Percentiles rank a stretch among this genome's conserved stretches.
Evolutionary conservation across 2,329 filamentous ascomycete genomes (phyloP).

Genomic region (Trichoderma semiorbis): DNA sequence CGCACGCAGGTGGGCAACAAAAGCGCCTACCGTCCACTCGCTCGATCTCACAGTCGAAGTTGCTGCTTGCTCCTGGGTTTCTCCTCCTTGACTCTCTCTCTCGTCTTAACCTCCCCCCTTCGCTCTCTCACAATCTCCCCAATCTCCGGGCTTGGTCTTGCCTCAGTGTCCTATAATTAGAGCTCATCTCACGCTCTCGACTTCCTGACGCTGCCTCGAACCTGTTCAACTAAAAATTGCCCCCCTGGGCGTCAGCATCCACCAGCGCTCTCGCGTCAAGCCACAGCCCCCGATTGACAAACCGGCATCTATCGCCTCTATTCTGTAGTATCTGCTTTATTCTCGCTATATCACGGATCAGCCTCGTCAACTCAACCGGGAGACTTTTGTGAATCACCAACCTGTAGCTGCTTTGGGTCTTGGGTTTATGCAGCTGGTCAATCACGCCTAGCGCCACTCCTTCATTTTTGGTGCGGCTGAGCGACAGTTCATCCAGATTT

Average conservation of each 20-base stretch:
- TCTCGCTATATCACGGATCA: constrained; percentile 7
- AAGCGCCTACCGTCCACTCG: constrained; percentile 15
- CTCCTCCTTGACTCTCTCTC: neutral
- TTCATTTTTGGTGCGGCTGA: neutral
- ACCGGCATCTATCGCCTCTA: neutral
- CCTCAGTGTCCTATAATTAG: neutral
- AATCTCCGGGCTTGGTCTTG: neutral
- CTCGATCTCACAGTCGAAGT: neutral
- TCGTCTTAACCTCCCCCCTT: neutral
- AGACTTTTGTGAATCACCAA: neutral
- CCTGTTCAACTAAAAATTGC: neutral
- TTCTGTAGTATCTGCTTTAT: constrained; percentile 7
- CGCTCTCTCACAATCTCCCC: neutral
- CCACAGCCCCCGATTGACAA: neutral
- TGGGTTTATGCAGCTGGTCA: neutral
- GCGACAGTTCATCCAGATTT: neutral
- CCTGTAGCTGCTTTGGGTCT: neutral
- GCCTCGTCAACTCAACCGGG: neutral
- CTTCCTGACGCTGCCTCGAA: neutral
- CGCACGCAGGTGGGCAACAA: constrained; percentile 6
- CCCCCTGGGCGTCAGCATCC: constrained; percentile 2
- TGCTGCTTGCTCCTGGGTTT: neutral
- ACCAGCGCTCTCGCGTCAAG: constrained; percentile 10
- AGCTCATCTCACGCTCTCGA: neutral
- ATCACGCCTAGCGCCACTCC: neutral